Evolutionary conservation across 352 stramenopile species (phyloP).

Genomic region (Globisporangium acanthophoron): DNA sequence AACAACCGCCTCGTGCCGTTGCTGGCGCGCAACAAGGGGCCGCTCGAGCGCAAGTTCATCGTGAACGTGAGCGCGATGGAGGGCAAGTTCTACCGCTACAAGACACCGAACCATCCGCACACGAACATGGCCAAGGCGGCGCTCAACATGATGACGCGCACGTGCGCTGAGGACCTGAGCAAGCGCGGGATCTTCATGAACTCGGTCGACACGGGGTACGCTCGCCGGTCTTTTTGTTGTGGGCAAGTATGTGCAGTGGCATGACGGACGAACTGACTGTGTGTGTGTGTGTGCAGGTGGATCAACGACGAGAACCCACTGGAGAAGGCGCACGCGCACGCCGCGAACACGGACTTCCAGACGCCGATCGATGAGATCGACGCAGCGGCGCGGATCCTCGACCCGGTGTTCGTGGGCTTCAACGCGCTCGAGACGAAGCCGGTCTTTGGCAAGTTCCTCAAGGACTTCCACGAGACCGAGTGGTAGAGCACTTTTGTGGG

Average conservation of each 20-base stretch:
- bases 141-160: constrained; percentile 98
- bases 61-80: constrained; percentile 98
- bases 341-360: constrained; percentile 91
- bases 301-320: constrained; percentile 98
- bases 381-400: constrained; percentile 91
- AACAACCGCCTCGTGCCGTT: constrained; percentile 92
- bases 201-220: constrained; percentile 94
- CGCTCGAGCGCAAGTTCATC: constrained; percentile 86
- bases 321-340: constrained; percentile 90
- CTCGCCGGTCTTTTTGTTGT: not conserved
- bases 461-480: constrained; percentile 88
- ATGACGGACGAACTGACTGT: not conserved
- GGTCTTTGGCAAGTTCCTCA: constrained; percentile 82
- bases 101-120: constrained; percentile 96
- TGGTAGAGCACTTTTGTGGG: constrained; percentile 40
- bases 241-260: not conserved
- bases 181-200: constrained; percentile 97
- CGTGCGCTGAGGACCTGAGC: constrained; percentile 92
- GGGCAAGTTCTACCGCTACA: constrained; percentile 97
- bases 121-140: constrained; percentile 98
- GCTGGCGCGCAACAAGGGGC: constrained; percentile 54
- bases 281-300: constrained; percentile 57
- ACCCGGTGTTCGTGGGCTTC: constrained; percentile 92
- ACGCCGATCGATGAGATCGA: constrained; percentile 98
- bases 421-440: constrained; percentile 41